Evolutionary conservation across 2,329 filamentous ascomycete genomes (phyloP).

Genomic region (Colletotrichum camelliae): DNA sequence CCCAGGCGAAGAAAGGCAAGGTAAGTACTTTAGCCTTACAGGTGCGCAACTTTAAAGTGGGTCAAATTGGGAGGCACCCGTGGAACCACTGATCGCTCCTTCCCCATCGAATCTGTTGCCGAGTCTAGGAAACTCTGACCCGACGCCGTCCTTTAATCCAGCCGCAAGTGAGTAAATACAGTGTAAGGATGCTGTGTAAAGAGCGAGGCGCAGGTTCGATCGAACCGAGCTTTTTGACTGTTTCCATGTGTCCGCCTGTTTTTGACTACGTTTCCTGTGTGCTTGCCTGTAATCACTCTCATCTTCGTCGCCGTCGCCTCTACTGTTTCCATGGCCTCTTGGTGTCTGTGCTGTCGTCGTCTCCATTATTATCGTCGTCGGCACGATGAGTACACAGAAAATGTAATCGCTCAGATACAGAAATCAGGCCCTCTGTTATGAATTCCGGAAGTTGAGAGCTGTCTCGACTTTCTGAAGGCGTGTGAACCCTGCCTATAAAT

Average conservation of each 20-base stretch:
- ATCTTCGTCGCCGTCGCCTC: too few species aligned
- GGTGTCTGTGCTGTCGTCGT: too few species aligned
- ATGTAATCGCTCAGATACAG: too few species aligned
- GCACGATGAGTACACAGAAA: too few species aligned
- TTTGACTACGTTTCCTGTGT: neutral
- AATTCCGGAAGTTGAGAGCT: too few species aligned
- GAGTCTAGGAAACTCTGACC: neutral
- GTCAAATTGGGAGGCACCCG: neutral
- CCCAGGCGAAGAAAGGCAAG: neutral
- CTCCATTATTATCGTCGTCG: too few species aligned
- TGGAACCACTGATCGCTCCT: neutral
- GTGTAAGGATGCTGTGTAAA: neutral
- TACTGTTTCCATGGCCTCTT: too few species aligned
- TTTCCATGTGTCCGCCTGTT: neutral
- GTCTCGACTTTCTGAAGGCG: neutral
- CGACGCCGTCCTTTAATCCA: neutral
- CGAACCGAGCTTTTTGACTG: neutral
- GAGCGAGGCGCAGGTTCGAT: neutral
- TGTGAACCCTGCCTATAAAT: neutral
- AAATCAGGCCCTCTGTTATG: too few species aligned
- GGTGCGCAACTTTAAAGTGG: neutral
- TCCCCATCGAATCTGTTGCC: neutral
- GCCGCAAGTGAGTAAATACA: neutral
- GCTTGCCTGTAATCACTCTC: neutral
- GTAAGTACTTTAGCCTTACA: neutral